Base-by-base conservation (phyloP, 192 early-diverging fungal species). In the Backusella morwellensis region DNA sequence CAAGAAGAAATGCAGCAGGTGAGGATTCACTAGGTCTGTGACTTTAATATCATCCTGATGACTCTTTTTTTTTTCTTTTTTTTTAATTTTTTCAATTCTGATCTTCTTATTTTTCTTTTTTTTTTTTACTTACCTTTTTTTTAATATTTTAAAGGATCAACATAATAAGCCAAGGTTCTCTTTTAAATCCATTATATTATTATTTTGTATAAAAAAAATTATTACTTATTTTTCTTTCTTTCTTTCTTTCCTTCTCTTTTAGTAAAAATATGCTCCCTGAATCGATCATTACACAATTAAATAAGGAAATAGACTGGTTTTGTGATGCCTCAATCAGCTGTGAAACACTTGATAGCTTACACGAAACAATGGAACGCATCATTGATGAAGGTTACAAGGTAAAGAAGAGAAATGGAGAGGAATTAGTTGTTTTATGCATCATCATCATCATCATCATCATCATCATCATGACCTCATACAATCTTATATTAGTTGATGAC, bases 11-110 rank as follows among this genome's bases (percentile, higher is more conserved):
- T 35, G 17, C 34, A 40, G 38, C 21, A 69, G n/a, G n/a, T 23
- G 11, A 70, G 56, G 56, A 63, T 63, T 29, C 21, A 59, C 56
- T 59, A 59, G 56, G 56, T 59, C 56, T 59, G 56, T 59, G 56
- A 59, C 56, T 59, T 59, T 59, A 59, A 23, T 70, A 38, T 70
- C 19, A 70, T n/a, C 68, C 35, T 70, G 35, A 70, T 70, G 68
- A 40, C 35, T 41, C 4, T 36, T 21, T 38, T 70, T 40, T 21
- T 69, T 69, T 69, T 41, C 2, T 35, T 40, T 35, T 69, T 69
- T 69, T 8, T 35, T 40, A 7, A 8, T 38, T 9, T 40, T 69
- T 11, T 21, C 17, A 21, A 19, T 69, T 36, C 14, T 40, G 21
- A 21, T 40, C 40, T 11, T 38, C 11, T 38, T 38, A 7, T 23